Percentiles rank a stretch among this genome's conserved stretches.
Conservation (phyloP, 805 yeast genomes). For the Monosporozyma unispora region DNA sequence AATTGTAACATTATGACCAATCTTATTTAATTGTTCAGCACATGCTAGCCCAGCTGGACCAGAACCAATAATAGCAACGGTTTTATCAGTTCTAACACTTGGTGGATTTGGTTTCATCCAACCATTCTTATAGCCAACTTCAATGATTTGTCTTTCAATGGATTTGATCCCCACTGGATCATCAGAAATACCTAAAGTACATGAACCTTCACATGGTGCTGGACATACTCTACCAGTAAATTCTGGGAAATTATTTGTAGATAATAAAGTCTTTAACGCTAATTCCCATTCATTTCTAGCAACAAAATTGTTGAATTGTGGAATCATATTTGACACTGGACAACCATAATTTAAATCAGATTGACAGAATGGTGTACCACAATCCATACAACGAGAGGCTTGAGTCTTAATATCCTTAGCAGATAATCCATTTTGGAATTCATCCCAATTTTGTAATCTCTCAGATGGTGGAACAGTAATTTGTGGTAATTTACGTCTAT, state of each 20-base stretch:
- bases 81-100: slow-evolving; percentile 68
- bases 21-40: slow-evolving; percentile 94
- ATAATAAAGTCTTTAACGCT: slow-evolving; percentile 81
- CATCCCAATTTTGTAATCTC: slow-evolving; percentile 88
- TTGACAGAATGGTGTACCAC: slow-evolving; percentile 99
- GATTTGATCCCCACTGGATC: slow-evolving; percentile 96
- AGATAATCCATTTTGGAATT: slow-evolving; percentile 68
- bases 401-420: slow-evolving; percentile 83
- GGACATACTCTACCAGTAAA: slow-evolving; percentile 98
- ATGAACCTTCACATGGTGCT: slow-evolving; percentile 98
- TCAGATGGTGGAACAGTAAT: slow-evolving; percentile 36
- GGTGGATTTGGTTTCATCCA: slow-evolving; percentile 91
- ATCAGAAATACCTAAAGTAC: slow-evolving; percentile 85
- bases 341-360: slow-evolving; percentile 81
- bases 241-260: slow-evolving; percentile 98
- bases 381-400: slow-evolving; percentile 98
- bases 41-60: slow-evolving; percentile 97
- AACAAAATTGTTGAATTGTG: slow-evolving; percentile 95
- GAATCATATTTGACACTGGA: slow-evolving; percentile 93
- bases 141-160: slow-evolving; percentile 92
- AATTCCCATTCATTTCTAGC: slow-evolving; percentile 92
- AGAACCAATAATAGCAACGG: slow-evolving; percentile 83
- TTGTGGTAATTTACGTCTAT: slow-evolving; percentile 42
- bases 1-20: slow-evolving; percentile 87
- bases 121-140: slow-evolving; percentile 91